phyloP scores from a whole-genome alignment of 345 rosid species.

The Litchi chinensis region DNA sequence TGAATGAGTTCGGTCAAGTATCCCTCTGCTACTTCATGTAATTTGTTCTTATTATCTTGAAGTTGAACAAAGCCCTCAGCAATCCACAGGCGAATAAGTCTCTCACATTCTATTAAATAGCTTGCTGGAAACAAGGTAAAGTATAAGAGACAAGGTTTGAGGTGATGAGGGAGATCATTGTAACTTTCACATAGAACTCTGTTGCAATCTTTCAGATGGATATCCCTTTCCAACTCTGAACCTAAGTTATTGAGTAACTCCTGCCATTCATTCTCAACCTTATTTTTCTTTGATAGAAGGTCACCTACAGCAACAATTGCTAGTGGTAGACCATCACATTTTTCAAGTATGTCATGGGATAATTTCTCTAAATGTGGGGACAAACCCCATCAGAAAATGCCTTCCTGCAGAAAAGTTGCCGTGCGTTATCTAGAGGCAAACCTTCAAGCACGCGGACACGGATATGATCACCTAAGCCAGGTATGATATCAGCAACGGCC shows the following conservation, averaged over 20 bases:
- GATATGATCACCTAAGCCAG: not conserved
- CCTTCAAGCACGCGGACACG: conserved; percentile 16
- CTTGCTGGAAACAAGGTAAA: conserved; percentile 23
- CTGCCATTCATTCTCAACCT: conserved; percentile 15
- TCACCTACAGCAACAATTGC: conserved; percentile 25
- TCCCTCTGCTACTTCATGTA: conserved; percentile 18
- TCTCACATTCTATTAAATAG: conserved; percentile 3
- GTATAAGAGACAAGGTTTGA: conserved; percentile 27
- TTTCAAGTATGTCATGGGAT: not conserved
- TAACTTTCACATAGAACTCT: conserved; percentile 23
- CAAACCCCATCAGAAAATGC: conserved; percentile 2
- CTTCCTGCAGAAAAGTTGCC: conserved; percentile 18
- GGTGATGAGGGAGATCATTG: conserved; percentile 21
- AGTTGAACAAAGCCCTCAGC: conserved; percentile 21
- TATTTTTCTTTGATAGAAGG: conserved; percentile 11
- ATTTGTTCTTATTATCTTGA: not conserved
- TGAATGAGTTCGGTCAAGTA: conserved; percentile 24
- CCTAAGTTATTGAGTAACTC: not conserved
- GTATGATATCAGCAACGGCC: not conserved
- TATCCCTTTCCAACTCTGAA: conserved; percentile 5
- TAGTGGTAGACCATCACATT: conserved; percentile 27
- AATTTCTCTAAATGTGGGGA: conserved; percentile 15
- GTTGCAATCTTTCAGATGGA: not conserved
- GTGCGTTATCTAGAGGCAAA: not conserved
- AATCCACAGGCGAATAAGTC: conserved; percentile 23